These are phyloP conservation scores for Lycium ferocissimum DNA, from an alignment of 257 asterid species.

Conservation along the genomic window DNA sequence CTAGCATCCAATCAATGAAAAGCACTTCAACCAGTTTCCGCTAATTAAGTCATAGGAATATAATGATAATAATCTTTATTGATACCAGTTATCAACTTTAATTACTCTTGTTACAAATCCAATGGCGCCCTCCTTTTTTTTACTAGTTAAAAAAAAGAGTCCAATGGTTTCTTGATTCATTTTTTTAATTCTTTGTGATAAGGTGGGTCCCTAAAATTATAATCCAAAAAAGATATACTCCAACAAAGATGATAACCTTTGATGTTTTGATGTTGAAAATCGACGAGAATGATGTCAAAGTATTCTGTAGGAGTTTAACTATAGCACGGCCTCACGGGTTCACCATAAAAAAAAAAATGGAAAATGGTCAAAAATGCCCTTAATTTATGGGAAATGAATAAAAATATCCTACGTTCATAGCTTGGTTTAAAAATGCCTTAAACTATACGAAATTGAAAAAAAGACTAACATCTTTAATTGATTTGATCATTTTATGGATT, in stretches of 20 bases:
- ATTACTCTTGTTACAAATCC: slow-evolving; percentile 6
- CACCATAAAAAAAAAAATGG: too few relatives aligned
- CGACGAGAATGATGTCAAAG: not conserved
- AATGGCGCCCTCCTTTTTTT: not conserved
- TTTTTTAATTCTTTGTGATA: not conserved
- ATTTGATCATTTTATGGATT: too few relatives aligned
- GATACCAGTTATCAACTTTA: not conserved
- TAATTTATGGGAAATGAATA: too few relatives aligned
- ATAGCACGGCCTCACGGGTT: too few relatives aligned
- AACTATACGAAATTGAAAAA: too few relatives aligned
- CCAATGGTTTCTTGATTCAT: not conserved
- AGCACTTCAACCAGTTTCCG: not conserved
- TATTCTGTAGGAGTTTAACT: too few relatives aligned
- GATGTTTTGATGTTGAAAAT: not conserved
- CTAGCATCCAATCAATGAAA: not conserved
- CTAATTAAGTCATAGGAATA: not conserved
- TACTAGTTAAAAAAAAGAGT: not conserved
- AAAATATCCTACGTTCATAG: too few relatives aligned
- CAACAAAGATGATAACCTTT: slow-evolving; percentile 15
- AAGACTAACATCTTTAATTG: too few relatives aligned
- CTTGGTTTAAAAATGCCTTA: too few relatives aligned
- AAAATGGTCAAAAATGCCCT: too few relatives aligned
- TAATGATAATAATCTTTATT: not conserved
- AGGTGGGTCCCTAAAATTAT: not conserved
- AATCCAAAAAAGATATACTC: not conserved